Conservation (phyloP, 352 stramenopile species). For the Phytophthora crassamura region DNA sequence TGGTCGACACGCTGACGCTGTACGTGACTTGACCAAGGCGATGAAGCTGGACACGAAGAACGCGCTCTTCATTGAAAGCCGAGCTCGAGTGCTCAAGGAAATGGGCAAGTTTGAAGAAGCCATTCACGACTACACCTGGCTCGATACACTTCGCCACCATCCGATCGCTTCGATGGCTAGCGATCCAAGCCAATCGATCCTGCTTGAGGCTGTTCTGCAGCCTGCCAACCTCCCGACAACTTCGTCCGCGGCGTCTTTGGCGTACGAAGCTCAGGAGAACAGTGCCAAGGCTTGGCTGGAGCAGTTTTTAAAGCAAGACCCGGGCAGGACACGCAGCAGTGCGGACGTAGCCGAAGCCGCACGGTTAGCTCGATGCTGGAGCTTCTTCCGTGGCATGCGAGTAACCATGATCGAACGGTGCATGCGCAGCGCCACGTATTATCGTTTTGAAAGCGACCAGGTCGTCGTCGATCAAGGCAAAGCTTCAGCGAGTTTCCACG, state of each 20-base stretch:
- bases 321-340: slow-evolving; percentile 28
- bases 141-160: slow-evolving; percentile 53
- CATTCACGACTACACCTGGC: slow-evolving; percentile 76
- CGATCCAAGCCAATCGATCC: slow-evolving; percentile 20
- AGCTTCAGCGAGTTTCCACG: slow-evolving; percentile 46
- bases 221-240: slow-evolving; percentile 13
- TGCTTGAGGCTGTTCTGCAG: slow-evolving; percentile 18
- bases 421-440: slow-evolving; percentile 50
- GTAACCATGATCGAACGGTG: slow-evolving; percentile 56
- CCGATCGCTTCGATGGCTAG: slow-evolving; percentile 31
- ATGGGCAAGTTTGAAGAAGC: slow-evolving; percentile 71
- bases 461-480: slow-evolving; percentile 50
- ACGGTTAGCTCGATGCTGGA: slow-evolving; percentile 43
- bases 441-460: slow-evolving; percentile 43
- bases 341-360: slow-evolving; percentile 40
- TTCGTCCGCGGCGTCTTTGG: slow-evolving; percentile 34
- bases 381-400: slow-evolving; percentile 65
- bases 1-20: slow-evolving; percentile 47
- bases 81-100: slow-evolving; percentile 63
- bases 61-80: slow-evolving; percentile 65
- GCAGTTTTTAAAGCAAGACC: slow-evolving; percentile 46
- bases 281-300: slow-evolving; percentile 47
- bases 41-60: slow-evolving; percentile 77
- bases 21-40: slow-evolving; percentile 63
- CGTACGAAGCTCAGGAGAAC: slow-evolving; percentile 44